Conservation (phyloP, 345 rosid species). For the Excoecaria cochinchinensis region DNA sequence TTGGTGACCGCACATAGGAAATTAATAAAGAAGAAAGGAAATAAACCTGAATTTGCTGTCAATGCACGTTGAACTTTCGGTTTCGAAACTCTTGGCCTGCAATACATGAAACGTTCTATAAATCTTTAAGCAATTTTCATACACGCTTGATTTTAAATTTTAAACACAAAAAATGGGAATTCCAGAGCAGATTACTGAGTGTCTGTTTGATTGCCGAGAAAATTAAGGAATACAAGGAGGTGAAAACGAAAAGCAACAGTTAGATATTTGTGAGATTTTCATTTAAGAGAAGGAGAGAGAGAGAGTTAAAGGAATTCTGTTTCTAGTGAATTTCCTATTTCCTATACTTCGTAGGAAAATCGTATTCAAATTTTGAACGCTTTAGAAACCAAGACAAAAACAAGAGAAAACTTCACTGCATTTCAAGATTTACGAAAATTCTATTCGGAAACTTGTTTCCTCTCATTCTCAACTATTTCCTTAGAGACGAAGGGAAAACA, state of each 20-base stretch:
- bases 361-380: background rate
- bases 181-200: background rate
- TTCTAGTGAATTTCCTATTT: background rate
- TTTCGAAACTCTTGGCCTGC: conserved; percentile 47
- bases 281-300: background rate
- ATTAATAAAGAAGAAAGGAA: conserved; percentile 8
- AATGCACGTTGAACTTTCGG: conserved; percentile 42
- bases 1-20: background rate
- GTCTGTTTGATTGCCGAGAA: background rate
- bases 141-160: background rate
- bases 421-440: background rate
- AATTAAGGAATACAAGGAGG: background rate
- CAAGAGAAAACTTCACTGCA: background rate
- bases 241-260: background rate
- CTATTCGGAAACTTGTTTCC: background rate
- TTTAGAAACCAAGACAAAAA: background rate
- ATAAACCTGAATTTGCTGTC: conserved; percentile 48
- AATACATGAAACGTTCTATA: conserved; percentile 7
- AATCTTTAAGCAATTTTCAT: background rate
- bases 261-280: background rate
- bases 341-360: background rate
- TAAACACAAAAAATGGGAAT: background rate
- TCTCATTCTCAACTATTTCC: conserved; percentile 6
- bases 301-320: background rate
- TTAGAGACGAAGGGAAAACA: conserved; percentile 10